Evolutionary conservation across 2,329 filamentous ascomycete species (phyloP).

Genomic region (Neophaeococcomyces aloes): DNA sequence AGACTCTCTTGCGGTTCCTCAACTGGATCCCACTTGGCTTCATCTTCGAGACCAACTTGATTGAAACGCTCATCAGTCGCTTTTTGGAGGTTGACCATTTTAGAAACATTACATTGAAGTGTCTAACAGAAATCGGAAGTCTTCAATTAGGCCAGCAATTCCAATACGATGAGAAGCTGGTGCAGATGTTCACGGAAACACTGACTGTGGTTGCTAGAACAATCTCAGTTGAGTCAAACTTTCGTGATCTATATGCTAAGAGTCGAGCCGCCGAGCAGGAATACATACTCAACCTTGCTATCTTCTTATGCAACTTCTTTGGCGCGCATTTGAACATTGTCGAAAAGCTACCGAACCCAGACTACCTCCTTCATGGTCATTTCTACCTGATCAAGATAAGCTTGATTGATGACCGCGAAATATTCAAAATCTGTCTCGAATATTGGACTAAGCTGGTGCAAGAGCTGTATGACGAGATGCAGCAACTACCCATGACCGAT

Average conservation of each 20-base stretch:
- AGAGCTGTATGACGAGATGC: conserved; percentile 98
- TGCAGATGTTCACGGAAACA: conserved; percentile 97
- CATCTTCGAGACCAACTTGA: conserved; percentile 95
- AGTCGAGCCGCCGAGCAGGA: conserved; percentile 93
- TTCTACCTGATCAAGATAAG: conserved; percentile 98
- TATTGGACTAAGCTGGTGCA: conserved; percentile 99
- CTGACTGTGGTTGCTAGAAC: conserved; percentile 86
- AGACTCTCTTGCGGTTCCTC: conserved; percentile 89
- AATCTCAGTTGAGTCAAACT: conserved; percentile 78
- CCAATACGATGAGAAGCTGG: conserved; percentile 86
- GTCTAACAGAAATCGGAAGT: conserved; percentile 91
- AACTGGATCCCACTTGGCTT: conserved; percentile 99
- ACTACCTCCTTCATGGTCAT: conserved; percentile 90
- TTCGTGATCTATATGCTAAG: conserved; percentile 80
- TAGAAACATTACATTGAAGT: conserved; percentile 92
- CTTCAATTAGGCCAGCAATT: conserved; percentile 67
- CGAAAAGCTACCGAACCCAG: conserved; percentile 87
- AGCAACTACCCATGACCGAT: conserved; percentile 85
- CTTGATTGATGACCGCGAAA: conserved; percentile 95
- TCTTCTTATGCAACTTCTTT: conserved; percentile 97
- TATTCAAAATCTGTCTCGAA: conserved; percentile 98
- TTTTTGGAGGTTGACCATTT: conserved; percentile 93
- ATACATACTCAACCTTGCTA: conserved; percentile 90
- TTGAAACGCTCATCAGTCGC: conserved; percentile 82
- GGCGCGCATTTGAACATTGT: conserved; percentile 86